Base-by-base conservation (phyloP, 164 flowering plant species). In the Chloranthus sessilifolius region DNA sequence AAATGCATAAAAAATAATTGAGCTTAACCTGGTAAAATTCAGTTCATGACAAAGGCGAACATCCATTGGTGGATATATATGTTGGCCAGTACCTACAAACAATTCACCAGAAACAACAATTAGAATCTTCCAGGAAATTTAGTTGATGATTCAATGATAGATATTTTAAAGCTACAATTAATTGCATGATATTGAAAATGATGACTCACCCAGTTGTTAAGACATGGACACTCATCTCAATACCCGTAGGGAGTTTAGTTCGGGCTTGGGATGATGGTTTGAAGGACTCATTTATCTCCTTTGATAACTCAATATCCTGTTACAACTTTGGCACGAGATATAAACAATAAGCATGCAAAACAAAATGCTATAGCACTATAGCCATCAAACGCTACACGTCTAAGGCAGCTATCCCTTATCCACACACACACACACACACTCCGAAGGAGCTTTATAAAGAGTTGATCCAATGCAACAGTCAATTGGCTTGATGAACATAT, bases 11-110 rank as follows among this genome's bases (percentile, higher is more conserved):
- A 43, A 20, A 9, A 23, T 25, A 47, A 30, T 51, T 44, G 5
- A 22, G 19, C 27, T 62, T 28, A 50, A 88, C 97, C 95, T 88
- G 97, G 60, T 88, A 88, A 3, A 83, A 73, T 83, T 88, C 49
- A 85, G 63, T 58, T 88, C 97, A 71, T 81, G 91, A 27, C 95
- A 95, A 47, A 88, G 95, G 51, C 88, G 74, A 58, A 85, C 78
- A 76, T 85, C 91, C 97, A 88, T 88, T 2, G 91, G 97, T 3
- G 97, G 97, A 63, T 88, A n/a, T n/a, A n/a, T n/a, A 88, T 29
- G 97, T 88, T 20, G 97, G 95, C 97, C 97, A 88, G 72, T 88
- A 83, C 59, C 97, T 88, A 78, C 53, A 70, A 27, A 21, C 1
- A 17, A 19, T 29, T 23, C 19, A 30, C 21, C 24, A 44, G 5